Percentiles rank a stretch among this genome's conserved stretches.
These are phyloP conservation scores for Linaria vulgaris DNA, from an alignment of 257 asterid species.

Conservation along the genomic window DNA sequence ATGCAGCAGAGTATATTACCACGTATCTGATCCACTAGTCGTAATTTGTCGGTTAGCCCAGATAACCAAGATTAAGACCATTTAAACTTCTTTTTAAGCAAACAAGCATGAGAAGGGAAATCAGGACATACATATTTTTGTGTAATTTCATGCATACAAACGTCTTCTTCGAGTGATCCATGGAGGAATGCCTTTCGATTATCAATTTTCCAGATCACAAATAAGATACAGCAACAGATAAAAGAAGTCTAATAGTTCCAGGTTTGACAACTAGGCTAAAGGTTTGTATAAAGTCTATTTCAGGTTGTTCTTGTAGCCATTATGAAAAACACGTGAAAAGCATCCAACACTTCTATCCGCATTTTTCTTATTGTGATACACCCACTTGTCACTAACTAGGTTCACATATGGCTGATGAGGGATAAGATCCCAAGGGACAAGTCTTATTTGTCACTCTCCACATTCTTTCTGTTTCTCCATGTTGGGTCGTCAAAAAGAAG, in stretches of 20 bases:
- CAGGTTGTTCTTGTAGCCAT: background rate
- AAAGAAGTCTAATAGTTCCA: background rate
- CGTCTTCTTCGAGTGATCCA: background rate
- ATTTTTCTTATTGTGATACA: background rate
- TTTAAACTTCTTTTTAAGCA: background rate
- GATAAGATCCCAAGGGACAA: conserved; percentile 5
- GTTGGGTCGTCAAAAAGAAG: too few relatives aligned
- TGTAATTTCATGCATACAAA: background rate
- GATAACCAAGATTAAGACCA: background rate
- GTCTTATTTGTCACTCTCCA: too few relatives aligned
- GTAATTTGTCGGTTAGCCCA: background rate
- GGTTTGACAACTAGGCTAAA: background rate
- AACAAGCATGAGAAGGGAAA: background rate
- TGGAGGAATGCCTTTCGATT: background rate
- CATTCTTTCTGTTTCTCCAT: too few relatives aligned
- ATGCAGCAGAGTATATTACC: background rate
- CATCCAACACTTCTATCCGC: background rate
- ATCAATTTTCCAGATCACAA: background rate
- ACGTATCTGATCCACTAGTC: background rate
- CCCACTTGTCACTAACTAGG: background rate
- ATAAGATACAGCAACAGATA: background rate
- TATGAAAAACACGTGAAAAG: background rate
- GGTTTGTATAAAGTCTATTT: background rate
- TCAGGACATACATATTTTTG: background rate
- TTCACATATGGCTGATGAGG: background rate